Conservation (phyloP, 441 rosid species). For the Flueggea neowawraea region DNA sequence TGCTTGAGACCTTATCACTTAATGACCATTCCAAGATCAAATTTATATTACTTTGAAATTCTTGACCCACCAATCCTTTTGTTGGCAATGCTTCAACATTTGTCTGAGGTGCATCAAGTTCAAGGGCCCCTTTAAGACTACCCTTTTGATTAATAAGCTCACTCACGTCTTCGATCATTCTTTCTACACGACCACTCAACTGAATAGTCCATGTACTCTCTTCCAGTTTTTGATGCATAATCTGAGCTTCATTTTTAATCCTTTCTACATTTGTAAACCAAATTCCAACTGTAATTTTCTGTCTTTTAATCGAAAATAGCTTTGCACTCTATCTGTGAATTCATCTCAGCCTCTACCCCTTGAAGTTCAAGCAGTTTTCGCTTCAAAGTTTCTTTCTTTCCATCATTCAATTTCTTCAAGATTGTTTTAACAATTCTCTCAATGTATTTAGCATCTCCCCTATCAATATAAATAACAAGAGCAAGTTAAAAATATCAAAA, state of each 20-base stretch:
- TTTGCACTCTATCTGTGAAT: neutral
- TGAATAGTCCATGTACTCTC: neutral
- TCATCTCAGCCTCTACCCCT: constrained; percentile 2
- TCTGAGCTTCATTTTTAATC: constrained; percentile 1
- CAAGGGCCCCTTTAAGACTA: constrained; percentile 5
- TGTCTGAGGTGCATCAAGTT: too few species aligned
- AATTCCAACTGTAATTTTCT: constrained; percentile 6
- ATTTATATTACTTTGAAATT: neutral
- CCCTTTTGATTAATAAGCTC: constrained; percentile 1
- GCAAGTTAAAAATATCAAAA: too few species aligned
- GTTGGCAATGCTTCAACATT: too few species aligned
- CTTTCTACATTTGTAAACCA: constrained; percentile 9
- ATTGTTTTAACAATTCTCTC: too few species aligned
- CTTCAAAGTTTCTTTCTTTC: too few species aligned
- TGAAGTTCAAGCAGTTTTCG: too few species aligned
- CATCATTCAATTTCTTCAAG: too few species aligned
- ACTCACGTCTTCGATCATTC: neutral
- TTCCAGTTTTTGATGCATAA: neutral
- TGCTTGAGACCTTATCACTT: neutral
- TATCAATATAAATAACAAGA: too few species aligned
- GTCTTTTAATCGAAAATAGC: neutral
- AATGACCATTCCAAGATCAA: constrained; percentile 6
- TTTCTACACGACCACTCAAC: neutral
- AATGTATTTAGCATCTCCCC: too few species aligned
- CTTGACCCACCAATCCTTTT: constrained; percentile 6